Evolutionary conservation across 129 eudicot species (phyloP).

Genomic region (Flaveria linearis): DNA sequence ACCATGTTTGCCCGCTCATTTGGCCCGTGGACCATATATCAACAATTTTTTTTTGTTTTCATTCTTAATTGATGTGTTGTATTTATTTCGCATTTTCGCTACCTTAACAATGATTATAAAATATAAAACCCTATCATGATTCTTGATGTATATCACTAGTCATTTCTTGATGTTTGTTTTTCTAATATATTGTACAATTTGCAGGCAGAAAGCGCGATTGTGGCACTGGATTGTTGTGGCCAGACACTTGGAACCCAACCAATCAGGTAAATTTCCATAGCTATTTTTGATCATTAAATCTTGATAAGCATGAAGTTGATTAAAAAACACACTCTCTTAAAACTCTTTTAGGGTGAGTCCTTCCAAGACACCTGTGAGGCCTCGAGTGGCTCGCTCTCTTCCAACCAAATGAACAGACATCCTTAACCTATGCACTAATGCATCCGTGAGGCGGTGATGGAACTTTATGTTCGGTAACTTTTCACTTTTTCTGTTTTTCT

Average conservation of each 20-base stretch:
- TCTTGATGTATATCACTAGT: too few species aligned
- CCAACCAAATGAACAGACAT: conserved; percentile 41
- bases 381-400: conserved; percentile 58
- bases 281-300: neutral
- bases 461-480: conserved; percentile 18
- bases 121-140: too few species aligned
- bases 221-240: conserved; percentile 91
- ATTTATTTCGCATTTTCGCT: neutral
- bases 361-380: conserved; percentile 98
- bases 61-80: neutral
- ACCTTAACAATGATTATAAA: neutral
- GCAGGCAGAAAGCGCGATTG: conserved; percentile 93
- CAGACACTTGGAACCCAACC: conserved; percentile 81
- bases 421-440: conserved; percentile 29
- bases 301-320: neutral
- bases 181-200: conserved; percentile 12
- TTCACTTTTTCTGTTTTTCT: neutral
- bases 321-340: neutral
- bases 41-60: neutral
- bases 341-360: conserved; percentile 83
- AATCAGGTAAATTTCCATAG: conserved; percentile 50
- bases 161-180: conserved; percentile 2
- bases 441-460: conserved; percentile 39
- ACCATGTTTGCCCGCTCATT: neutral
- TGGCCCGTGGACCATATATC: too few species aligned